Evolutionary conservation across 768 basidiomycete genomes (phyloP).

Genomic region (Russula sp.): DNA sequence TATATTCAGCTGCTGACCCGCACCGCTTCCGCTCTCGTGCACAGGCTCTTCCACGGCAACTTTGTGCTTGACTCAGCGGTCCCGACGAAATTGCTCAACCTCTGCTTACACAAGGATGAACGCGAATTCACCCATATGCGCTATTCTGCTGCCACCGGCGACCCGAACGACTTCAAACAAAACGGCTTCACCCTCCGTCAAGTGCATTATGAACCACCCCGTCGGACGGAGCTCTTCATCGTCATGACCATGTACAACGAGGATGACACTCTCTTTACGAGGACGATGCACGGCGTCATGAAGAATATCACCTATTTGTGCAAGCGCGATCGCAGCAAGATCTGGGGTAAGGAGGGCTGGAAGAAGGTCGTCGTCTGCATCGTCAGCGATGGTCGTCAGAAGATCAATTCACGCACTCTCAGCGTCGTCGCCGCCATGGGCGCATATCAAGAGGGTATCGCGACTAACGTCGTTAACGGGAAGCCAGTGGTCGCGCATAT

Average conservation of each 20-base stretch:
- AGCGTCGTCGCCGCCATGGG: slow-evolving; percentile 92
- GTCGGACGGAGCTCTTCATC: slow-evolving; percentile 91
- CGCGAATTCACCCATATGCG: slow-evolving; percentile 96
- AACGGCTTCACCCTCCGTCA: slow-evolving; percentile 84
- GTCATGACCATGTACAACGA: slow-evolving; percentile 99
- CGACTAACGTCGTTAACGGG: slow-evolving; percentile 78
- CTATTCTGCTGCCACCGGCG: slow-evolving; percentile 92
- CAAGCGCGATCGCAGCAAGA: slow-evolving; percentile 80
- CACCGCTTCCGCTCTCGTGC: background rate
- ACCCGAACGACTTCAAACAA: slow-evolving; percentile 87
- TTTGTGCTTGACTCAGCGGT: slow-evolving; percentile 88
- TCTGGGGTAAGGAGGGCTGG: slow-evolving; percentile 97
- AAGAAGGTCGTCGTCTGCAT: slow-evolving; percentile 96
- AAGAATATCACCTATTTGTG: slow-evolving; percentile 90
- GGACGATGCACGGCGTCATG: slow-evolving; percentile 95
- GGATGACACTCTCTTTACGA: slow-evolving; percentile 81
- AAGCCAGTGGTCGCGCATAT: slow-evolving; percentile 85
- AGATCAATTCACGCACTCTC: slow-evolving; percentile 79
- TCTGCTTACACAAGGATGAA: slow-evolving; percentile 70
- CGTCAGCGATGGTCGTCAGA: slow-evolving; percentile 78
- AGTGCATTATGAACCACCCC: slow-evolving; percentile 83
- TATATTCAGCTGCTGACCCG: background rate
- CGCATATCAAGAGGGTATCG: slow-evolving; percentile 89
- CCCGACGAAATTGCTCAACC: slow-evolving; percentile 83
- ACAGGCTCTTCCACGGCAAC: slow-evolving; percentile 84